These are phyloP conservation scores for Nothophaeocryptopus gaeumannii DNA, from an alignment of 2,329 filamentous ascomycete species.

Conservation along the genomic window DNA sequence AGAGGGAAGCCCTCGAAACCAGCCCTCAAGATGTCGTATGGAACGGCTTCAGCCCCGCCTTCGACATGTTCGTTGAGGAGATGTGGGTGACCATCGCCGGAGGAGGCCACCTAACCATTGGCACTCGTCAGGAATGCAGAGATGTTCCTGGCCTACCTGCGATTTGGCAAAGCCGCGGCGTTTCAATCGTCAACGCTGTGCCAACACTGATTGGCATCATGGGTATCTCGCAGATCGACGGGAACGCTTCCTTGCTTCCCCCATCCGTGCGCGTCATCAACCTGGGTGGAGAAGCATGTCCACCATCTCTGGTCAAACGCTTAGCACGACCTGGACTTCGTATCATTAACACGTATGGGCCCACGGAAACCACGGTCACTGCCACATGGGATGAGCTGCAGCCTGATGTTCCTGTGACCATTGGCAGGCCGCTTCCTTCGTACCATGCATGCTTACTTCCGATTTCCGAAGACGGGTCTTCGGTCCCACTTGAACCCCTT, in stretches of 20 bases:
- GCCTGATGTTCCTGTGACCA: constrained; percentile 22
- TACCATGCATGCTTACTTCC: constrained; percentile 22
- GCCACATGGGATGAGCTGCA: constrained; percentile 24
- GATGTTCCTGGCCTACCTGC: constrained; percentile 19
- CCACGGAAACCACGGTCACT: constrained; percentile 25
- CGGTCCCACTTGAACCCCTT: constrained; percentile 8
- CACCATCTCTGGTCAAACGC: constrained; percentile 20
- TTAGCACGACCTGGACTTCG: constrained; percentile 21
- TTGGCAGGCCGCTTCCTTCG: constrained; percentile 24
- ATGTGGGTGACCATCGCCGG: constrained; percentile 28
- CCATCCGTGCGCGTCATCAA: constrained; percentile 21
- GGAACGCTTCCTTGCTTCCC: constrained; percentile 17
- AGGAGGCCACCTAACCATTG: constrained; percentile 24
- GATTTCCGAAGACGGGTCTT: constrained; percentile 15
- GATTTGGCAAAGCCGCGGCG: constrained; percentile 19
- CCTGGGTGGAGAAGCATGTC: constrained; percentile 25
- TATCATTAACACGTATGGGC: constrained; percentile 27
- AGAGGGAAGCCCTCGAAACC: constrained; percentile 22
- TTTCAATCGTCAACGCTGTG: constrained; percentile 24
- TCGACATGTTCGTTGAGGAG: constrained; percentile 29
- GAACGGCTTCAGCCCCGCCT: constrained; percentile 25
- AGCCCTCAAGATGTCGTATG: constrained; percentile 19
- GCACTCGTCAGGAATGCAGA: constrained; percentile 21
- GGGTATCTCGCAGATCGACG: constrained; percentile 16
- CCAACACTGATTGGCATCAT: constrained; percentile 25